Percentiles rank a stretch among this genome's conserved stretches.
Evolutionary conservation across 768 basidiomycete species (phyloP).

Genomic region (Boletus fagicola): DNA sequence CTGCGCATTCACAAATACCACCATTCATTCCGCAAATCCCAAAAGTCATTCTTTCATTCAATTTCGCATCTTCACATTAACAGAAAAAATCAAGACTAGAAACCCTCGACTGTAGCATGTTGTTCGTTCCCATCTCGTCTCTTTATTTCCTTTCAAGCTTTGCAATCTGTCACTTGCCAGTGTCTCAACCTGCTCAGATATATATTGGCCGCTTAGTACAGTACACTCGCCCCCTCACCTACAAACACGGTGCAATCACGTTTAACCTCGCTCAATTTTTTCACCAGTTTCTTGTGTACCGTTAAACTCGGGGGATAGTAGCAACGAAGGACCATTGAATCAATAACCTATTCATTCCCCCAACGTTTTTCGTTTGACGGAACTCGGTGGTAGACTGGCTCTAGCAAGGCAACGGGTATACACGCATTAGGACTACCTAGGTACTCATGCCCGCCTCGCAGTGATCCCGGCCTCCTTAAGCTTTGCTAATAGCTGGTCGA

Average conservation of each 20-base stretch:
- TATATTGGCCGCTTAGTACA: constrained; percentile 24
- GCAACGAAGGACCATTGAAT: constrained; percentile 16
- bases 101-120: constrained; percentile 29
- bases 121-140: constrained; percentile 14
- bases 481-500: constrained; percentile 87
- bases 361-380: background rate
- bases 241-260: constrained; percentile 16
- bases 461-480: constrained; percentile 81
- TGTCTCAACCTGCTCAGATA: constrained; percentile 21
- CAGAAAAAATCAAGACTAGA: constrained; percentile 13
- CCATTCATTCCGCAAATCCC: background rate
- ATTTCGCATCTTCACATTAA: constrained; percentile 11
- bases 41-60: constrained; percentile 20
- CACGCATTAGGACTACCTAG: background rate
- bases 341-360: constrained; percentile 14
- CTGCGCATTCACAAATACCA: background rate
- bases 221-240: constrained; percentile 5
- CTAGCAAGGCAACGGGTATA: constrained; percentile 5
- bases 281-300: constrained; percentile 15
- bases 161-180: constrained; percentile 9
- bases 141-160: constrained; percentile 5
- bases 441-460: constrained; percentile 23
- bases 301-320: constrained; percentile 2
- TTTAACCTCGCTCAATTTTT: constrained; percentile 1
- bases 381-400: background rate